Evolutionary conservation across 2,329 filamentous ascomycete species (phyloP).

Genomic region (Hypoxylon sp.): DNA sequence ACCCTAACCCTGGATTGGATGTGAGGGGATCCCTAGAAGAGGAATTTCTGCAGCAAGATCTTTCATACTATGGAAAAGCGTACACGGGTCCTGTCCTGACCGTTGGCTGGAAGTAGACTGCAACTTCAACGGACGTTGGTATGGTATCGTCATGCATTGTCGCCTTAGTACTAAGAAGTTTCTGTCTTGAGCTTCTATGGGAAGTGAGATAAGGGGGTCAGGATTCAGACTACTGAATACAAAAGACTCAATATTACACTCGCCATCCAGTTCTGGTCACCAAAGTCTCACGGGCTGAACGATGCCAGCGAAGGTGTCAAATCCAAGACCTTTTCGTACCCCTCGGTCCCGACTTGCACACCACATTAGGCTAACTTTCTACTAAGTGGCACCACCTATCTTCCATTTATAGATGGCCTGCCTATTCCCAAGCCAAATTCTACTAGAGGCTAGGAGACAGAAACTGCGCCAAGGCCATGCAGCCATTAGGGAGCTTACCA

Average conservation of each 20-base stretch:
- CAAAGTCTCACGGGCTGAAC: background rate
- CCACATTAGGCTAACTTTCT: background rate
- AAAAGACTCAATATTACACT: background rate
- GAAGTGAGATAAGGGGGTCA: background rate
- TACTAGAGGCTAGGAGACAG: background rate
- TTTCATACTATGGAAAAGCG: too few species aligned
- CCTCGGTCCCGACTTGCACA: background rate
- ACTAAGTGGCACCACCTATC: background rate
- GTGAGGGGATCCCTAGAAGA: background rate
- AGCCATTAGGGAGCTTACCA: background rate
- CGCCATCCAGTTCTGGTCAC: background rate
- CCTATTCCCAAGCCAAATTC: too few species aligned
- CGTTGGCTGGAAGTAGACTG: background rate
- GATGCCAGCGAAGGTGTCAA: background rate
- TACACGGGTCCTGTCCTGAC: too few species aligned
- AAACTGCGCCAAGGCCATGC: constrained; percentile 1
- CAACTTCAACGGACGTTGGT: background rate
- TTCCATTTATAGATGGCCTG: background rate
- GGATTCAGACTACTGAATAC: background rate
- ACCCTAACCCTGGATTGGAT: background rate
- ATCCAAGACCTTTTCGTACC: background rate
- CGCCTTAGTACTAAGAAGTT: too few species aligned
- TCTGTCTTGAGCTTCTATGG: background rate
- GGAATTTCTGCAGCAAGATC: too few species aligned
- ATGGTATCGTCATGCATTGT: background rate